Percentiles rank a stretch among this genome's conserved stretches.
Evolutionary conservation across 2,329 filamentous ascomycete species (phyloP).

Genomic region (Colletotrichum karsti): DNA sequence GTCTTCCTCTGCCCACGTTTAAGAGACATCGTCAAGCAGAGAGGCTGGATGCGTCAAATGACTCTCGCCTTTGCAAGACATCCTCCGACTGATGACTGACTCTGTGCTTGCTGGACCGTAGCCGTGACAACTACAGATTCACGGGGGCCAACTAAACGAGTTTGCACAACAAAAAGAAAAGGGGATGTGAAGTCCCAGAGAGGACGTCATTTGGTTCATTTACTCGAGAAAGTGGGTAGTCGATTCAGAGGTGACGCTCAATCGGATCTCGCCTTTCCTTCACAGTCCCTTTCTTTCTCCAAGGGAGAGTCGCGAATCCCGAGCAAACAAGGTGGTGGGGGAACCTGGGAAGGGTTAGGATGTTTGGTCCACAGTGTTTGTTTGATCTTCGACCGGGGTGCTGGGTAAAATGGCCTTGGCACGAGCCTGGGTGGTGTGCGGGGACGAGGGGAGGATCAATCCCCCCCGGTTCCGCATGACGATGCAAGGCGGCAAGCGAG

Average conservation of each 20-base stretch:
- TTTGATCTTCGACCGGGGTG: slow-evolving; percentile 24
- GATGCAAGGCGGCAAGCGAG: slow-evolving; percentile 12
- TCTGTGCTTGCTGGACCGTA: background rate
- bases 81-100: background rate
- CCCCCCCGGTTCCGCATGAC: slow-evolving; percentile 14
- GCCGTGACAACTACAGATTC: background rate
- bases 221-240: slow-evolving; percentile 15
- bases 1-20: no score
- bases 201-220: slow-evolving; percentile 11
- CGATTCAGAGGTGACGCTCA: background rate
- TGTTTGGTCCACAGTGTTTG: background rate
- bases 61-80: background rate
- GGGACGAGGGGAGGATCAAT: background rate
- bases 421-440: no score
- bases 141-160: no score
- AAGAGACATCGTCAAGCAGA: background rate
- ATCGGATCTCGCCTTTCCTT: slow-evolving; percentile 1
- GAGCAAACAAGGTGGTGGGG: background rate
- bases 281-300: background rate
- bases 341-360: no score
- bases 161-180: background rate
- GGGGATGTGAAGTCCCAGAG: no score
- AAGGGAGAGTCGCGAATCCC: background rate
- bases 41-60: background rate
- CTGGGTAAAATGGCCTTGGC: no score